phyloP scores from a whole-genome alignment of 805 yeast genomes.

The Nakazawaea molendinolei region DNA sequence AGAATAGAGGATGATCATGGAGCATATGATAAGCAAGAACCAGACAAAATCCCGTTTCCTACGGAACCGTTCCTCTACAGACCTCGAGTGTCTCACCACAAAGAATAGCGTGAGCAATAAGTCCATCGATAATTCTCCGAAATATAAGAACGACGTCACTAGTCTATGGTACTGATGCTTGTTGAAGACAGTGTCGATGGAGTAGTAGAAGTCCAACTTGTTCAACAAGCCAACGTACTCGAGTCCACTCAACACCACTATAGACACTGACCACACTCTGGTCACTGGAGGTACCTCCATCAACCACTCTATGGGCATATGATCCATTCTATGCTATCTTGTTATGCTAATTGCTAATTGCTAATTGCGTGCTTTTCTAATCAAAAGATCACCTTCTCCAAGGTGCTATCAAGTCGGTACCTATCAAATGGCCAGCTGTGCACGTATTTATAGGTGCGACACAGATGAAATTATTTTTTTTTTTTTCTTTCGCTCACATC shows the following conservation, averaged over 20 bases:
- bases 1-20: conserved; percentile 25
- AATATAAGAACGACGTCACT: conserved; percentile 30
- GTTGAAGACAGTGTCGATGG: conserved; percentile 30
- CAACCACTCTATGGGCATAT: conserved; percentile 32
- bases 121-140: conserved; percentile 33
- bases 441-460: no score
- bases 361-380: no score
- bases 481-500: no score
- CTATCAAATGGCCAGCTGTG: no score
- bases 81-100: conserved; percentile 30
- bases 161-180: conserved; percentile 31
- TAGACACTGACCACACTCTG: conserved; percentile 26
- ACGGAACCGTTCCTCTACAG: conserved; percentile 29
- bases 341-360: no score
- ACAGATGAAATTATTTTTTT: no score
- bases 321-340: conserved; percentile 27
- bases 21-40: conserved; percentile 26
- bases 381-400: no score
- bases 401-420: no score
- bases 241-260: conserved; percentile 26
- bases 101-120: conserved; percentile 27
- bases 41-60: conserved; percentile 31
- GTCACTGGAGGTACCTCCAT: conserved; percentile 42
- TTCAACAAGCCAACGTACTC: conserved; percentile 27
- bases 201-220: conserved; percentile 25